Evolutionary conservation across 2,329 filamentous ascomycete species (phyloP), one percentile per base, ranked within the genome.

Genomic region (Ophiocordyceps camponoti-rufipedis): DNA sequence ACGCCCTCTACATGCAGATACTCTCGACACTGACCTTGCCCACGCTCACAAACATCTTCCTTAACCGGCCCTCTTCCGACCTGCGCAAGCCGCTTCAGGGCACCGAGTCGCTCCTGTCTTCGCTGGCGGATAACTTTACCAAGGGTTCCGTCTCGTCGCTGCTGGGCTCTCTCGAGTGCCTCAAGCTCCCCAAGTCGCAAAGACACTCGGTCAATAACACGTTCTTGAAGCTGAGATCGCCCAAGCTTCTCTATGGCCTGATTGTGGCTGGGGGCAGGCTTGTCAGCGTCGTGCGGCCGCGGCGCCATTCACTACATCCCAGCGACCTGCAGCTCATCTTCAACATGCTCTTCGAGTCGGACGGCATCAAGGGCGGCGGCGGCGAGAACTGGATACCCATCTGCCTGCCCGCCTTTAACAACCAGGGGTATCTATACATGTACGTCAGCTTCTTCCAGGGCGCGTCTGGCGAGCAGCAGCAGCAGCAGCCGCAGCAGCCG

Each of bases 271-370:
- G 88, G 12, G 89, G 88, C 5, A 82, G 83, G 55, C 79, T 98
- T 6, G 91, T 98, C 51, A 95, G 88, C 58, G 93, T 98, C 35
- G 83, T 96, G 47, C 74, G 91, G 35, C 93, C 93, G 6, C 88
- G 93, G 53, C 85, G 91, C 47, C 91, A 98, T 61, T 95, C 88
- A 0, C 71, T 98, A 2, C 93, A 98, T 54, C 91, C 93, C 0
- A 89, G 88, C 50, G 91, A 98, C 58, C 71, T 98, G 23, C 89
- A 95, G 57, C 74, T 98, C 42, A 88, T 98, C 49, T 98, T 98
- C 71, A 96, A 96, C 58, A 98, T 98, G 93, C 77, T 98, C 2
- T 98, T 98, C 55, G 88, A 94, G 64, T 91, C 89, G 2, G 85
- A 86, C 43, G 83, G 85, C 41, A 82, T 98, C 58, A 89, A 91